Base-by-base conservation (phyloP, 208 protist species). In the Crithidia acanthocephali region DNA sequence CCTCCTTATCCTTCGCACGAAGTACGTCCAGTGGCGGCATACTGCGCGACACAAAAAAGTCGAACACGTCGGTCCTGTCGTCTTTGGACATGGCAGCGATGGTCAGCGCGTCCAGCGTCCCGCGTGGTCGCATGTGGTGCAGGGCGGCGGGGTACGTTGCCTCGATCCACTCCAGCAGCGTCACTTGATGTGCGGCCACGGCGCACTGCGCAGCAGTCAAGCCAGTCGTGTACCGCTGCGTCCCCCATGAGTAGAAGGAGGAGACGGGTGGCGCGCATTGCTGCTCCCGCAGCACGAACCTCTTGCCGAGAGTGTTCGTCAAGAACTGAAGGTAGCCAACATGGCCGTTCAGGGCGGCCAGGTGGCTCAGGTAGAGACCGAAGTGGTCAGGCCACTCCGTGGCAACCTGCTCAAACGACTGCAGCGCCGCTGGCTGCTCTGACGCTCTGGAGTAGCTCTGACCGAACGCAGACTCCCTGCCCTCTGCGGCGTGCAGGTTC, bases 131-230 rank as follows among this genome's bases (percentile, higher is more conserved):
- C 42, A 80, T 63, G 2, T n/a, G 23, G 28, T 30, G 18, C 28
- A 82, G 7, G 20, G 74, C 50, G 6, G 8, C 53, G 1, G 80
- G 71, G 60, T 91, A 48, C 8, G 44, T 52, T 11, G 9, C 37
- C 32, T 83, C 63, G 6, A 91, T 53, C 80, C 80, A 88, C 50
- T 81, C 64, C 45, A 91, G 74, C 44, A 82, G 45, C 4, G 59
- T 37, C 0, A 76, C 33, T 50, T 85, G 83, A 20, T 83, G 80
- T 11, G 68, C 47, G 35, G 76, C 75, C 58, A 83, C 55, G 15
- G 86, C 82, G 32, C 55, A 70, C 55, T 77, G 68, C 63, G 76
- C 65, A 13, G 77, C 77, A 53, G 45, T 80, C 47, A 86, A 42
- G 22, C 58, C 42, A 2, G 27, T 30, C 28, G 50, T 55, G 42